phyloP scores from a whole-genome alignment of 768 basidiomycete species.

The Filobasidium floriforme region DNA sequence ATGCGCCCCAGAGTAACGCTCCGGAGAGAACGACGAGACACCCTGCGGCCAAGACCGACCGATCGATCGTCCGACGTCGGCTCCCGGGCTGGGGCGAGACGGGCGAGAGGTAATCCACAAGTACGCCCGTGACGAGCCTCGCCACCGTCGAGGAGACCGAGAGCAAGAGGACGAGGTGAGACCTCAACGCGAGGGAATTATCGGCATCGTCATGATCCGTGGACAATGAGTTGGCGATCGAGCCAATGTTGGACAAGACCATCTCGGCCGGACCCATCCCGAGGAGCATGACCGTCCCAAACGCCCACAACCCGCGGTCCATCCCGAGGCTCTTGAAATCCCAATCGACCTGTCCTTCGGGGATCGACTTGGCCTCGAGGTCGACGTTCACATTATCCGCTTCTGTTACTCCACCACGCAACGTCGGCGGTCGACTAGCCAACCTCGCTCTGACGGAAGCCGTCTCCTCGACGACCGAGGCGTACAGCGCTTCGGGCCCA shows the following conservation, averaged over 20 bases:
- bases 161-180: conserved; percentile 41
- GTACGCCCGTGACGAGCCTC: conserved; percentile 34
- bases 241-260: conserved; percentile 41
- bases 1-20: conserved; percentile 34
- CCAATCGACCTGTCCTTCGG: conserved; percentile 26
- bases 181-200: conserved; percentile 32
- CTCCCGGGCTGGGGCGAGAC: conserved; percentile 21
- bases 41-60: conserved; percentile 35
- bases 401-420: background rate
- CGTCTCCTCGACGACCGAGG: conserved; percentile 38
- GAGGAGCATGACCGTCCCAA: conserved; percentile 39
- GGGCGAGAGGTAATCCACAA: conserved; percentile 40
- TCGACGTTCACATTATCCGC: background rate
- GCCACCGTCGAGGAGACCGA: conserved; percentile 39
- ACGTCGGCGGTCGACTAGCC: background rate
- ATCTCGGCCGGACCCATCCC: conserved; percentile 44
- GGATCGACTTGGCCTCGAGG: background rate
- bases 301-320: conserved; percentile 42
- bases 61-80: conserved; percentile 23
- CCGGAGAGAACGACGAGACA: conserved; percentile 30
- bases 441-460: background rate
- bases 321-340: conserved; percentile 31
- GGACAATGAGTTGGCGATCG: conserved; percentile 38
- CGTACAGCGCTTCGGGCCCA: conserved; percentile 33
- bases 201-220: background rate